Evolutionary conservation across 257 asterid genomes (phyloP), one percentile per base, ranked within the genome.

Genomic region (Primulina eburnea): DNA sequence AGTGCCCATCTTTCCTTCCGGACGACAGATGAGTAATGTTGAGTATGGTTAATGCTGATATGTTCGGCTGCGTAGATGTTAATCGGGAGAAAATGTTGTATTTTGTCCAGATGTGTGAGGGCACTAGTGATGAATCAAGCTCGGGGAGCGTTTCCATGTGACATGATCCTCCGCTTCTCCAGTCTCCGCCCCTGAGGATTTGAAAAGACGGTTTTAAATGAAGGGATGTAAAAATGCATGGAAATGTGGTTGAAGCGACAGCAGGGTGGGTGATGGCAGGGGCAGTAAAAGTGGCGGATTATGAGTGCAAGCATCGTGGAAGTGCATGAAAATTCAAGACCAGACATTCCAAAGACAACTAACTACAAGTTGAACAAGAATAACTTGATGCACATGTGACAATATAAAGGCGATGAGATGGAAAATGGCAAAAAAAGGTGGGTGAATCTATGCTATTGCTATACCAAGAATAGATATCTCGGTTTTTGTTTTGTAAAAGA

Each of bases 1-100:
- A 83, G 70, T 90, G 98, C 38, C 96, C 98, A 33, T 92, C 98
- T 78, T 90, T 92, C 70, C 97, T 80, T 76, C 89, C 84, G 6
- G 96, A 77, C 3, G 92, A 78, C 91, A 92, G 87, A 28, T 75
- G 84, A 38, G 97, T 90, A 64, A 92, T 68, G 14, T 92, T 84
- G 14, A 92, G 77, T 37, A 90, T 76, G 7, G 81, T 79, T 38
- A 90, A 62, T 6, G 73, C 65, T 73, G 90, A 79, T 43, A 16
- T 2, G 70, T 83, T 85, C 17, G 81, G 4, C 64, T 69, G 77
- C 65, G 74, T 64, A 5, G 77, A 67, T 6, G 85, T 34, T 4
- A 87, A 66, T 64, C 75, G 78, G 50, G 68, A 26, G 57, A 90
- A 82, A 73, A 88, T 79, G 64, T 33, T 76, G 76, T 85, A 83